Percentiles rank a stretch among this genome's conserved stretches.
phyloP scores from a whole-genome alignment of 2,329 filamentous ascomycete species.

The Lizonia empirigonia region DNA sequence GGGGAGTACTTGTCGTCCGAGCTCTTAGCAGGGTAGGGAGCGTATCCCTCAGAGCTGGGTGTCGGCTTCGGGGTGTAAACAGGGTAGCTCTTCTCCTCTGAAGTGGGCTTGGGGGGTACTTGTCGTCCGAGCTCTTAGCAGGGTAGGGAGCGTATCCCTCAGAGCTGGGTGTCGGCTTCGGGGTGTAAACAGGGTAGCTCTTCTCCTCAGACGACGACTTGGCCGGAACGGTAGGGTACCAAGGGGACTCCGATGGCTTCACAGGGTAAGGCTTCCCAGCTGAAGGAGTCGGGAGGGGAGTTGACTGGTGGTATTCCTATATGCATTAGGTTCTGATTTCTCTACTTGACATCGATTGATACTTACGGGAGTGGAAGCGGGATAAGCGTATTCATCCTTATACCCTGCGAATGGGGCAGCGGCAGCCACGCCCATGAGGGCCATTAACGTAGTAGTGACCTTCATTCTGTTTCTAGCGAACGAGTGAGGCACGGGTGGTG shows the following conservation, averaged over 20 bases:
- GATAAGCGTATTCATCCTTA: conserved; percentile 13
- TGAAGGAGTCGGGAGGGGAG: neutral
- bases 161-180: neutral
- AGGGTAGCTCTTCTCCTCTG: conserved; percentile 1
- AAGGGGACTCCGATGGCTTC: neutral
- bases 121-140: neutral
- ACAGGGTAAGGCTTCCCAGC: neutral
- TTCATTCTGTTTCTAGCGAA: conserved; percentile 37
- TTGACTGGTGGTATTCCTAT: neutral
- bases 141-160: conserved; percentile 9
- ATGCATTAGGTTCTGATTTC: neutral
- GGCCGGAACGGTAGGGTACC: neutral
- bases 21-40: conserved; percentile 10
- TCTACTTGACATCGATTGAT: no score
- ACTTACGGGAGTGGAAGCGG: conserved; percentile 6
- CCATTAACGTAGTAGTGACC: conserved; percentile 34
- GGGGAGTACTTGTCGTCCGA: conserved; percentile 2
- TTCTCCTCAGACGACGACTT: neutral
- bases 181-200: conserved; percentile 1
- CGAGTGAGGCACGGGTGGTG: conserved; percentile 27
- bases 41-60: neutral
- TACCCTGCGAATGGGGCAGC: conserved; percentile 25
- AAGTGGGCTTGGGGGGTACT: conserved; percentile 2
- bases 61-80: conserved; percentile 1
- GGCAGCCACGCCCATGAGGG: conserved; percentile 40